phyloP scores from a whole-genome alignment of 2,329 filamentous ascomycete genomes.

The Tolypocladium nubicola region DNA sequence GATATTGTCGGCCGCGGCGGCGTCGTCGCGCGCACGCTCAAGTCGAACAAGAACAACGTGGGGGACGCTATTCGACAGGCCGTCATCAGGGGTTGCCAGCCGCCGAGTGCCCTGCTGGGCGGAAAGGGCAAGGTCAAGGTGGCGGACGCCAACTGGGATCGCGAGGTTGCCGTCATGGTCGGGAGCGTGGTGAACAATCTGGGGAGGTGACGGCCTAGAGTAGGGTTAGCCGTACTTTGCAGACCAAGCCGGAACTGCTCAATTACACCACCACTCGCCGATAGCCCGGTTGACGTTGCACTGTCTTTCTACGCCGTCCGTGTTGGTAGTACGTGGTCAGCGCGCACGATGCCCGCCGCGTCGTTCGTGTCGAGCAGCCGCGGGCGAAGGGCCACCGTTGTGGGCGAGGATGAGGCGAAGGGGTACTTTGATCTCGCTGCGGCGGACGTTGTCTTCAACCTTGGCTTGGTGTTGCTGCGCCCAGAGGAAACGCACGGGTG shows the following conservation, averaged over 20 bases:
- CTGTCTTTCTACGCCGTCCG: neutral
- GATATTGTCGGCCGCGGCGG: constrained; percentile 79
- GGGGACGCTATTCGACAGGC: constrained; percentile 72
- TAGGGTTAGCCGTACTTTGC: neutral
- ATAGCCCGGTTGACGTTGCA: neutral
- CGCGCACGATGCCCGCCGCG: too few species aligned
- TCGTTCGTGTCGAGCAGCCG: too few species aligned
- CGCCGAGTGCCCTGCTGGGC: constrained; percentile 44
- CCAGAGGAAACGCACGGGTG: neutral
- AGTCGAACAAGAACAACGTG: constrained; percentile 63
- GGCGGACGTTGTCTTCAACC: neutral
- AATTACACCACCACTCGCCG: neutral
- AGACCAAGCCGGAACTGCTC: neutral
- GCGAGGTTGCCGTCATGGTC: constrained; percentile 92
- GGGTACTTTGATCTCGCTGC: too few species aligned
- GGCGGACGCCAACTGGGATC: constrained; percentile 58
- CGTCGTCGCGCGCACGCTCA: constrained; percentile 70
- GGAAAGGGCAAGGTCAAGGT: constrained; percentile 35
- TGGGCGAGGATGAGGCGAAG: too few species aligned
- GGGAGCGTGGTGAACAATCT: constrained; percentile 61
- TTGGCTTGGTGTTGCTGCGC: neutral
- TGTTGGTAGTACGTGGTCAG: too few species aligned
- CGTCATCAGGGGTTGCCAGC: constrained; percentile 64
- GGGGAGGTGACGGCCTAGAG: constrained; percentile 19
- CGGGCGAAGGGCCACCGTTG: too few species aligned